phyloP scores from a whole-genome alignment of 495 filamentous ascomycete genomes.

The Penicillium mononematosum region DNA sequence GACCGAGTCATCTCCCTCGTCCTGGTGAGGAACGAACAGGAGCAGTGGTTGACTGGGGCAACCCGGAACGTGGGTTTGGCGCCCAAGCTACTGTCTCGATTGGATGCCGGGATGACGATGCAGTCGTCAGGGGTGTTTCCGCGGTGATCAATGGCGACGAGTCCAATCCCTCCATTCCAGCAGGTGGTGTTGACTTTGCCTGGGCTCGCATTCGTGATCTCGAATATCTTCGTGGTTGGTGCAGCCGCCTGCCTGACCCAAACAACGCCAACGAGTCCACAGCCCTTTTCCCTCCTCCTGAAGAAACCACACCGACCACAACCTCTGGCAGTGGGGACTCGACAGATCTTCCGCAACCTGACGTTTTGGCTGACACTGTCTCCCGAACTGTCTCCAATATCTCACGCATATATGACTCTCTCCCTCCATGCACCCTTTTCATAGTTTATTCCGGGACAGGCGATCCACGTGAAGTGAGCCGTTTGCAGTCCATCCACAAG shows the following conservation, averaged over 20 bases:
- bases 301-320: slow-evolving; percentile 24
- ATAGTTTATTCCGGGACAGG: slow-evolving; percentile 88
- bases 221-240: slow-evolving; percentile 80
- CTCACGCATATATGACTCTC: slow-evolving; percentile 64
- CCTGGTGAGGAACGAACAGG: slow-evolving; percentile 59
- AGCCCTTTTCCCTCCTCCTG: slow-evolving; percentile 30
- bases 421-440: slow-evolving; percentile 82
- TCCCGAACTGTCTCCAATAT: slow-evolving; percentile 57
- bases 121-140: slow-evolving; percentile 68
- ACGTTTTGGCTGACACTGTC: slow-evolving; percentile 45
- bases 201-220: slow-evolving; percentile 87
- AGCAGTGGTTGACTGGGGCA: slow-evolving; percentile 87
- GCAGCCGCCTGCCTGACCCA: slow-evolving; percentile 55
- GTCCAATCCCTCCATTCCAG: slow-evolving; percentile 59
- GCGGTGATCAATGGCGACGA: slow-evolving; percentile 67
- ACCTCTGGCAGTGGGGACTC: slow-evolving; percentile 7
- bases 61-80: slow-evolving; percentile 70
- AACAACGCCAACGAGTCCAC: slow-evolving; percentile 54
- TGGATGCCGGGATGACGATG: slow-evolving; percentile 70
- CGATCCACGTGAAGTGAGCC: slow-evolving; percentile 74
- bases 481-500: slow-evolving; percentile 70
- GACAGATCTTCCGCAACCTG: slow-evolving; percentile 5
- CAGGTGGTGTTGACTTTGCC: slow-evolving; percentile 77
- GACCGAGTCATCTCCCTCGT: slow-evolving; percentile 46
- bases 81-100: slow-evolving; percentile 68